Conservation (phyloP, 257 asterid genomes). For the Dorcoceras hygrometricum region DNA sequence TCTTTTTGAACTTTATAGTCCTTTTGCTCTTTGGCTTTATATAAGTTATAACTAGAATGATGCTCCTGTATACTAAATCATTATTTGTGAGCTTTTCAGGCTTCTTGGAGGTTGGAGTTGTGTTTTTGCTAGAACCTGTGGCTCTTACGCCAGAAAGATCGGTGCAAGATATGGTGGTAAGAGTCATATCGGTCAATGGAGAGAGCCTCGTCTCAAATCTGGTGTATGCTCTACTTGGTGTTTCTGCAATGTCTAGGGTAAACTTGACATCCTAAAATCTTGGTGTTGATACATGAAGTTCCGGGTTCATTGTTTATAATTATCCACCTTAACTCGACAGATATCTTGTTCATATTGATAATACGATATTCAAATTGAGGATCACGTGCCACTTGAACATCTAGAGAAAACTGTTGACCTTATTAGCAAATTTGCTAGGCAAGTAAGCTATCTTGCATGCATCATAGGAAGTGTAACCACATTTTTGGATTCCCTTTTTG, state of each 20-base stretch:
- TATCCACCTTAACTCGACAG: constrained; percentile 12
- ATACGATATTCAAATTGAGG: constrained; percentile 1
- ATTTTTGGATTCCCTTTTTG: neutral
- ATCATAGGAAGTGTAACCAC: constrained; percentile 2
- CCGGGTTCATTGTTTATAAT: neutral
- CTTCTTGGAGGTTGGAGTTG: constrained; percentile 70
- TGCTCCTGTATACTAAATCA: constrained; percentile 15
- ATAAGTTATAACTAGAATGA: neutral
- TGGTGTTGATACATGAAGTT: constrained; percentile 16
- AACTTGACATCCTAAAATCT: constrained; percentile 31
- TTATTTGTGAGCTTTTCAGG: constrained; percentile 41
- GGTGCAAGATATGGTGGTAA: constrained; percentile 60
- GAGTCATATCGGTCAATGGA: constrained; percentile 64
- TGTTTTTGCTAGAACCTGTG: constrained; percentile 53
- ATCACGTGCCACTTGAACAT: neutral
- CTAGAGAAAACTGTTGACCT: constrained; percentile 4
- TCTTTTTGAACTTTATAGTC: constrained; percentile 3
- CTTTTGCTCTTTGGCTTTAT: constrained; percentile 4
- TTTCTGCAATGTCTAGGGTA: constrained; percentile 96
- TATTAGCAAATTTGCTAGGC: constrained; percentile 4
- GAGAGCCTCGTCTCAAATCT: constrained; percentile 82
- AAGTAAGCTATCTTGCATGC: neutral
- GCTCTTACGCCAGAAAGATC: constrained; percentile 50
- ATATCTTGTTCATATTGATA: constrained; percentile 13
- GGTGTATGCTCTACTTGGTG: constrained; percentile 86